These are phyloP conservation scores for Yamadazyma tumulicola DNA, from an alignment of 805 yeast genomes.

Conservation along the genomic window DNA sequence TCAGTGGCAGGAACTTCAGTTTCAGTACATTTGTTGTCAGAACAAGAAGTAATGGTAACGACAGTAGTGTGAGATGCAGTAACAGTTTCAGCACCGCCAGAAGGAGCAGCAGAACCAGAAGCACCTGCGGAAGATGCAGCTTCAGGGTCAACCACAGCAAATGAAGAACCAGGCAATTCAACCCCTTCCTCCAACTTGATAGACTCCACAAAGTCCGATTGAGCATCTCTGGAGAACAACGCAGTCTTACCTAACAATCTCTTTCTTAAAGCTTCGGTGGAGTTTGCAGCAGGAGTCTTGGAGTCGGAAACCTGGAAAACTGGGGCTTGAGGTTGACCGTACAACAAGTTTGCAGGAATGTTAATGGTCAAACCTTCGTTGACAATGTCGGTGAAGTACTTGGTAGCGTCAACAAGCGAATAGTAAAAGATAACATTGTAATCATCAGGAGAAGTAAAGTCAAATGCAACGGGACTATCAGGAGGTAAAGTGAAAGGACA, in stretches of 20 bases:
- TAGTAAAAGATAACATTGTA: conserved; percentile 35
- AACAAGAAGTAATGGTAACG: conserved; percentile 37
- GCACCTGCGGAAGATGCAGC: conserved; percentile 14
- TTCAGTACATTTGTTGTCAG: conserved; percentile 24
- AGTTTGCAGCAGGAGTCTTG: conserved; percentile 30
- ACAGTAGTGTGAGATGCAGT: conserved; percentile 25
- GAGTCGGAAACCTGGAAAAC: conserved; percentile 25
- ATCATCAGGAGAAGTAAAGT: conserved; percentile 24
- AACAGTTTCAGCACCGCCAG: conserved; percentile 15
- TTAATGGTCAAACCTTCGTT: conserved; percentile 28
- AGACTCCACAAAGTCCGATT: conserved; percentile 23
- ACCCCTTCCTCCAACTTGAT: conserved; percentile 21
- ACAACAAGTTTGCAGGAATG: conserved; percentile 31
- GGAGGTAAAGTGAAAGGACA: conserved; percentile 36
- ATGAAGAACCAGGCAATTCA: conserved; percentile 10
- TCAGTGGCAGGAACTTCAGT: conserved; percentile 21
- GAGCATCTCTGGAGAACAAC: conserved; percentile 28
- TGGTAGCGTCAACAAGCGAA: conserved; percentile 17
- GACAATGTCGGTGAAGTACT: conserved; percentile 32
- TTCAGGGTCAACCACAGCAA: conserved; percentile 16
- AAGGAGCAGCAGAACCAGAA: conserved; percentile 18
- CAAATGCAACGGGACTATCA: conserved; percentile 22
- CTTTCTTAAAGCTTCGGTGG: conserved; percentile 38
- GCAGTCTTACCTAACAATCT: conserved; percentile 26
- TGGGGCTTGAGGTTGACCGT: conserved; percentile 21